These are phyloP conservation scores for Lophium mytilinum DNA, from an alignment of 495 filamentous ascomycete genomes.

Conservation along the genomic window DNA sequence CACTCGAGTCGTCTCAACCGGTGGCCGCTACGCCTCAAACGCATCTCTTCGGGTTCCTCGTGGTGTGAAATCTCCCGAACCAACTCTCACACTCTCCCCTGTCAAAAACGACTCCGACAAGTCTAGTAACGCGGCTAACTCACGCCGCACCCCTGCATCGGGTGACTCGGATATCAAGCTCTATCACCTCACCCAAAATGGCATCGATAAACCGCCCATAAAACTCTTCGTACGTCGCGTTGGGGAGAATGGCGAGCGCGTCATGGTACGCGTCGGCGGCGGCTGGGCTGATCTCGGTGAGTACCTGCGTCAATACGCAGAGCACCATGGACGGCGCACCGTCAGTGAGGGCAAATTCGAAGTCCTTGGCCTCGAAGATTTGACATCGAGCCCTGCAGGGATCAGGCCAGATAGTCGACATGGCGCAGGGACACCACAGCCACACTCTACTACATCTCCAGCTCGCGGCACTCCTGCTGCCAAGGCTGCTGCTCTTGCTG, in stretches of 20 bases:
- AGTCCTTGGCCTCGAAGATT: slow-evolving; percentile 44
- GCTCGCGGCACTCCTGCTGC: background rate
- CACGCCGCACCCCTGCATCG: slow-evolving; percentile 24
- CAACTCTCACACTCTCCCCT: slow-evolving; percentile 18
- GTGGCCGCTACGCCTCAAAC: slow-evolving; percentile 9
- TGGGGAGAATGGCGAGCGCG: slow-evolving; percentile 79
- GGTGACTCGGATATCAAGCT: slow-evolving; percentile 66
- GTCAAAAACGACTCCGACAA: slow-evolving; percentile 15
- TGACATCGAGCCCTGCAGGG: background rate
- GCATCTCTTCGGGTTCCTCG: slow-evolving; percentile 17
- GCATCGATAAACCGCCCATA: slow-evolving; percentile 66
- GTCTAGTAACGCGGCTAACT: slow-evolving; percentile 3
- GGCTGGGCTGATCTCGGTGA: slow-evolving; percentile 94
- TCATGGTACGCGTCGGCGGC: slow-evolving; percentile 95
- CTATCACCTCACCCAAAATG: slow-evolving; percentile 83
- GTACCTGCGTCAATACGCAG: slow-evolving; percentile 87
- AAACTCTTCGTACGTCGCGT: slow-evolving; percentile 90
- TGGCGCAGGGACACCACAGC: slow-evolving; percentile 2
- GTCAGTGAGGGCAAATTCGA: slow-evolving; percentile 46
- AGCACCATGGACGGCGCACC: slow-evolving; percentile 68
- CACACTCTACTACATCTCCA: background rate
- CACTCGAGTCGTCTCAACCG: slow-evolving; percentile 1
- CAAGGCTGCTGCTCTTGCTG: background rate
- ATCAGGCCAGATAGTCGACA: slow-evolving; percentile 2
- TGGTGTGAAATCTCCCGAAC: slow-evolving; percentile 23